A percentile compares a stretch with the other conserved stretches of the same genome.
phyloP scores from a whole-genome alignment of 495 filamentous ascomycete species.

The Thermothielavioides terrestris region DNA sequence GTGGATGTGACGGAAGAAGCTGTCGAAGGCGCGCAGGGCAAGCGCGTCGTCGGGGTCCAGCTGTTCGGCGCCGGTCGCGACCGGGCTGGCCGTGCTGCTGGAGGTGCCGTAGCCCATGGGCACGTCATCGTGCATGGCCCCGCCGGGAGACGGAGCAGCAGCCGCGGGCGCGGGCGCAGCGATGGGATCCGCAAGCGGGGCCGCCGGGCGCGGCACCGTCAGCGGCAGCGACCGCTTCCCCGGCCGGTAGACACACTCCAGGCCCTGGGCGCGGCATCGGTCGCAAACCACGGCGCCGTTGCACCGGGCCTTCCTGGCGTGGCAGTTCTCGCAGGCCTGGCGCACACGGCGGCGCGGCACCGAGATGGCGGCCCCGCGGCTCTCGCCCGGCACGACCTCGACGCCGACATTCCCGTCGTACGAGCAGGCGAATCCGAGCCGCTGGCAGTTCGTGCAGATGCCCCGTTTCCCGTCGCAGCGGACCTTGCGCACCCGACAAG shows the following conservation, averaged over 20 bases:
- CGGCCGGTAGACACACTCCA: slow-evolving; percentile 43
- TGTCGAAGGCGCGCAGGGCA: slow-evolving; percentile 36
- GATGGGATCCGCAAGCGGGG: too few relatives aligned
- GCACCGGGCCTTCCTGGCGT: slow-evolving; percentile 41
- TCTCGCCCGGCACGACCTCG: slow-evolving; percentile 23
- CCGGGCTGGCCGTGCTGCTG: slow-evolving; percentile 19
- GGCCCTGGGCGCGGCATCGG: slow-evolving; percentile 36
- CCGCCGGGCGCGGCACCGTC: background rate
- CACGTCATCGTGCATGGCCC: slow-evolving; percentile 8
- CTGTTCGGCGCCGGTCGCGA: slow-evolving; percentile 4
- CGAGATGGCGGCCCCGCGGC: slow-evolving; percentile 22
- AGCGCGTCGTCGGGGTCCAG: slow-evolving; percentile 32
- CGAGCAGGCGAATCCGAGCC: slow-evolving; percentile 41
- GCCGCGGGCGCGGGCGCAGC: background rate
- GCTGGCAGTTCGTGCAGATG: slow-evolving; percentile 42
- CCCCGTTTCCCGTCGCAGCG: slow-evolving; percentile 40
- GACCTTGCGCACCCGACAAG: slow-evolving; percentile 43
- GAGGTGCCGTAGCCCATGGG: slow-evolving; percentile 12
- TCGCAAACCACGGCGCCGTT: slow-evolving; percentile 39
- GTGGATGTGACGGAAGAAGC: slow-evolving; percentile 43
- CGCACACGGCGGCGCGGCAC: slow-evolving; percentile 41
- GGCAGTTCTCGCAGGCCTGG: slow-evolving; percentile 41
- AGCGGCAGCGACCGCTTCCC: slow-evolving; percentile 33
- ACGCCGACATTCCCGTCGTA: slow-evolving; percentile 32
- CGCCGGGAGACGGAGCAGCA: background rate